These are phyloP conservation scores for Hysterium pulicare DNA, from an alignment of 2,329 filamentous ascomycete species.

Conservation along the genomic window DNA sequence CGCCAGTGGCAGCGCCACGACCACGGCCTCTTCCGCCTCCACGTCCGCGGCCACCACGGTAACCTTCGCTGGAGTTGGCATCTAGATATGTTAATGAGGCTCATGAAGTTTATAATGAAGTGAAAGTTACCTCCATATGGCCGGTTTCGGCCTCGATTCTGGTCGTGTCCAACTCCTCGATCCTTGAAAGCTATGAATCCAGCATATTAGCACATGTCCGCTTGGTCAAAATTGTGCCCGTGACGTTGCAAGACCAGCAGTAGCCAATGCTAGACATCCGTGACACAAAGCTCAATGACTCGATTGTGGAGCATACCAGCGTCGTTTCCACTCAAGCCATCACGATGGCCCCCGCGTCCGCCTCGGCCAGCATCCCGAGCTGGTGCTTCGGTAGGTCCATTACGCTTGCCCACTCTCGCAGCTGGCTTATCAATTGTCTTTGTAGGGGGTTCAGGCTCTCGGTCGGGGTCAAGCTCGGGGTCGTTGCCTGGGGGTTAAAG, in stretches of 20 bases:
- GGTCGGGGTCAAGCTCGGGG: constrained; percentile 69
- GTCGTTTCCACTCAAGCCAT: constrained; percentile 71
- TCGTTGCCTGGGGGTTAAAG: constrained; percentile 58
- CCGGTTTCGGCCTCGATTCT: constrained; percentile 78
- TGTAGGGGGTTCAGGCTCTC: constrained; percentile 71
- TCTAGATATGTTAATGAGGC: constrained; percentile 18
- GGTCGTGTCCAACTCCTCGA: constrained; percentile 73
- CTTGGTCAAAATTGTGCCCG: neutral
- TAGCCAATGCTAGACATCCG: neutral
- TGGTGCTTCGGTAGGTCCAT: constrained; percentile 72
- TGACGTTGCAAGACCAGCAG: neutral
- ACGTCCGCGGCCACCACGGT: constrained; percentile 45
- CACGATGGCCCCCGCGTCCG: constrained; percentile 40
- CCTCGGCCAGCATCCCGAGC: constrained; percentile 37
- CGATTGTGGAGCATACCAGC: constrained; percentile 65
- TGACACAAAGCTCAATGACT: neutral
- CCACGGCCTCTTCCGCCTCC: constrained; percentile 52
- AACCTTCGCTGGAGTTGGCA: constrained; percentile 12
- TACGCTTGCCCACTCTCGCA: constrained; percentile 79
- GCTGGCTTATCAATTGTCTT: constrained; percentile 85
- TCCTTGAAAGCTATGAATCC: constrained; percentile 66
- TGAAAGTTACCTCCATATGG: constrained; percentile 31
- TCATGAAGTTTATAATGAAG: constrained; percentile 1
- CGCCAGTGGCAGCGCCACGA: constrained; percentile 47
- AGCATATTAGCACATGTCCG: neutral